These are phyloP conservation scores for Haplosporangium gracile DNA, from an alignment of 192 early-diverging fungal genomes.

Conservation along the genomic window DNA sequence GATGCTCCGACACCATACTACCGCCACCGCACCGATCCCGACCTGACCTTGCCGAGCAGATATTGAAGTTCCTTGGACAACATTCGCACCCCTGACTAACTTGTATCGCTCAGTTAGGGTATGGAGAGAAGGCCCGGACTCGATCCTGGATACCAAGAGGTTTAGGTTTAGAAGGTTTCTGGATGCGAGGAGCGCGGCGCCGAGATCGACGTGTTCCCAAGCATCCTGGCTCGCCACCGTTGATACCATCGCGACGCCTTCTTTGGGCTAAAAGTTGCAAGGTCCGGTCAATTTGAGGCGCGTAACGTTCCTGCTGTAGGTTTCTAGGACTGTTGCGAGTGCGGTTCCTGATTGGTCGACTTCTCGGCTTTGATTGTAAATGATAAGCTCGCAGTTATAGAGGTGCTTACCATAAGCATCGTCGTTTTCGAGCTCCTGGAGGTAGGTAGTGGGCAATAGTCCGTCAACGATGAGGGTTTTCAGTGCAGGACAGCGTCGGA, in stretches of 20 bases:
- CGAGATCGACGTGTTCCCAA: constrained; percentile 8
- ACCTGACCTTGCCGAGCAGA: not conserved
- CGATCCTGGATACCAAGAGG: not conserved
- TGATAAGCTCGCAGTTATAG: constrained; percentile 1
- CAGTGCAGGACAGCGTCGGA: constrained; percentile 11
- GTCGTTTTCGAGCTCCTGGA: not conserved
- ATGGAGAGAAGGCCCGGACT: not conserved
- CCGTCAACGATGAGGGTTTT: constrained; percentile 2
- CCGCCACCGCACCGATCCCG: not conserved
- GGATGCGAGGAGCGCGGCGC: not conserved
- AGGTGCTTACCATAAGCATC: not conserved
- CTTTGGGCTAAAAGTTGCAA: not conserved
- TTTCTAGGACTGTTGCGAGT: constrained; percentile 11
- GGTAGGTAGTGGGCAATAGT: not conserved
- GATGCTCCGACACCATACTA: constrained; percentile 12
- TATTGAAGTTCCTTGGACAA: not conserved
- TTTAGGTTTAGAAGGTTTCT: not conserved
- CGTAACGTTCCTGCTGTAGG: constrained; percentile 5
- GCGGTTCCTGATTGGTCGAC: not conserved
- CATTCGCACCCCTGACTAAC: constrained; percentile 3
- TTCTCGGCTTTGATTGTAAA: not conserved
- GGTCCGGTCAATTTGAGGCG: constrained; percentile 6
- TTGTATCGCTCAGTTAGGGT: not conserved
- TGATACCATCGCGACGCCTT: too few relatives aligned
- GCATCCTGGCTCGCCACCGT: too few relatives aligned